These are phyloP conservation scores for Dioscorea cayenensis DNA, from an alignment of 116 monocot species.

Conservation along the genomic window DNA sequence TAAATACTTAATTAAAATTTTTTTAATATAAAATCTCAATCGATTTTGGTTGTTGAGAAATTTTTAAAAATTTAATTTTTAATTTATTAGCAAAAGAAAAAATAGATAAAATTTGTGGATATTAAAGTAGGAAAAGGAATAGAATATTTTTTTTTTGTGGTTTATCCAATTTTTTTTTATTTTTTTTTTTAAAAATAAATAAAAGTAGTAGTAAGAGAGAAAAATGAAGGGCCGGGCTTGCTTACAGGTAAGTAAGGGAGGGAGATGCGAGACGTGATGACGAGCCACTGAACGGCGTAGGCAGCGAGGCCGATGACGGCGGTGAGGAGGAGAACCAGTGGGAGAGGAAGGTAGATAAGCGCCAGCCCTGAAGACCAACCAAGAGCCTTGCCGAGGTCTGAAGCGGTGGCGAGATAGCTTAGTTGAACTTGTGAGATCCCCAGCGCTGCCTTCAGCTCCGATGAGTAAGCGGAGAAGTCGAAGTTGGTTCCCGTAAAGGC, in stretches of 20 bases:
- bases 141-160: too few species aligned
- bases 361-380: slow-evolving; percentile 72
- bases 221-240: not conserved
- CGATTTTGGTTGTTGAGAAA: too few species aligned
- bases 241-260: slow-evolving; percentile 45
- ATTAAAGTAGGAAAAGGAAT: not conserved
- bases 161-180: too few species aligned
- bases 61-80: too few species aligned
- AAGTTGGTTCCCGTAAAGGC: slow-evolving; percentile 70
- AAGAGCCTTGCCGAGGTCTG: slow-evolving; percentile 59
- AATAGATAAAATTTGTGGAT: not conserved
- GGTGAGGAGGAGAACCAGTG: slow-evolving; percentile 42
- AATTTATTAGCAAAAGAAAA: too few species aligned
- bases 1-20: too few species aligned
- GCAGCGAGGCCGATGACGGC: slow-evolving; percentile 37
- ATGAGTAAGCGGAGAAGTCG: slow-evolving; percentile 70
- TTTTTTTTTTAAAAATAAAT: too few species aligned
- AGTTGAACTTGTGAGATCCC: slow-evolving; percentile 61
- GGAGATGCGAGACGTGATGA: slow-evolving; percentile 34
- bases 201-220: not conserved
- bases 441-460: slow-evolving; percentile 41
- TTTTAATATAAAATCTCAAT: too few species aligned
- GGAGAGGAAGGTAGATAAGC: slow-evolving; percentile 52
- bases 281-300: slow-evolving; percentile 49
- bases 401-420: slow-evolving; percentile 57